These are phyloP conservation scores for Hyphopichia pseudoburtonii DNA, from an alignment of 1,139 yeast species.

Conservation along the genomic window DNA sequence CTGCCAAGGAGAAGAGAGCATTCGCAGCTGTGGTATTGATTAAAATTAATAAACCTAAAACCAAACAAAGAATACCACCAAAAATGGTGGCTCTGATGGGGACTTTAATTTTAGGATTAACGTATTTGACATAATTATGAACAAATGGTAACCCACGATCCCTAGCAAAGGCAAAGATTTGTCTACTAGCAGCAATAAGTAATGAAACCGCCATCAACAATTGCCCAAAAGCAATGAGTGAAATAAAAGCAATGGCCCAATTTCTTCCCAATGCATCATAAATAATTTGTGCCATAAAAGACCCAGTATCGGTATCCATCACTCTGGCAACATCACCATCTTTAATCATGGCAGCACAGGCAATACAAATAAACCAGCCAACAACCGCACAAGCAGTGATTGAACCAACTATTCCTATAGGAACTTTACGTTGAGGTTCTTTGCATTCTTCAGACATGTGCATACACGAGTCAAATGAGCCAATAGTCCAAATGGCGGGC, in stretches of 20 bases:
- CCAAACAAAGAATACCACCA: conserved; percentile 46
- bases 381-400: conserved; percentile 59
- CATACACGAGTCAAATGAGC: conserved; percentile 70
- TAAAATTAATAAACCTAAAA: conserved; percentile 58
- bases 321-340: conserved; percentile 47
- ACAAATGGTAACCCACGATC: conserved; percentile 46
- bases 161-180: conserved; percentile 41
- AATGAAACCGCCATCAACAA: conserved; percentile 59
- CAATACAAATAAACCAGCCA: conserved; percentile 59
- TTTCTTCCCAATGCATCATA: conserved; percentile 64
- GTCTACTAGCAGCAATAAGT: conserved; percentile 37
- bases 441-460: conserved; percentile 74
- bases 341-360: conserved; percentile 55
- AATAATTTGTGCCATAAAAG: conserved; percentile 65
- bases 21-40: conserved; percentile 61
- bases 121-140: conserved; percentile 48
- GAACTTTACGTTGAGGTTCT: conserved; percentile 66
- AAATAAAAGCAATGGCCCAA: conserved; percentile 70
- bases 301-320: conserved; percentile 46
- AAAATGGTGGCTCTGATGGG: conserved; percentile 63
- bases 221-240: conserved; percentile 59
- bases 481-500: conserved; percentile 68
- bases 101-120: conserved; percentile 50
- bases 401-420: conserved; percentile 53
- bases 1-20: conserved; percentile 39